Evolutionary conservation across 2,329 filamentous ascomycete genomes (phyloP), one percentile per base, ranked within the genome.

Genomic region (Chrysosporium keratinophilum): DNA sequence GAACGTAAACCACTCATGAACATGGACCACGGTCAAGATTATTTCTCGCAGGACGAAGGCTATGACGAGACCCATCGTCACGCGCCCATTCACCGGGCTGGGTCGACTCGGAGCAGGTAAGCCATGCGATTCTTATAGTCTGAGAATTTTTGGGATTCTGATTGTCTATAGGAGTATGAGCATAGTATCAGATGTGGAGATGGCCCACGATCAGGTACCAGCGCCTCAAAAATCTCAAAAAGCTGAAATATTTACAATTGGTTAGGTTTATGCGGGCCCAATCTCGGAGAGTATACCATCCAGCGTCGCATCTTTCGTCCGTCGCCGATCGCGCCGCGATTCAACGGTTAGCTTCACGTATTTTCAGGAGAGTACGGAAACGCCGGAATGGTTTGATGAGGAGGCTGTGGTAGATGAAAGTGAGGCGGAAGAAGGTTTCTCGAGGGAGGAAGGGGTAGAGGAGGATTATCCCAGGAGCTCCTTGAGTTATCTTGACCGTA

Each of bases 261-360:
- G 48, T 49, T 58, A 80, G 78, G 80, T 95, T 46, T 98, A 91
- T 71, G 85, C 91, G 20, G 93, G 93, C 5, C 93, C 91, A 5
- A 83, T 96, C 64, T 90, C 89, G 52, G 93, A 98, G 73, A 96
- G 89, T 65, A 80, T 98, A n/a, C 93, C 93, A 1, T 93, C 88
- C 10, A 96, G 90, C 65, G 78, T 90, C 35, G 89, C 88, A n/a
- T 86, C 88, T 33, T 98, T 98, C 67, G 84, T 83, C 46, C 90
- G 95, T 69, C 87, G 88, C 56, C 81, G 89, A 56, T 76, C 77
- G 37, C 82, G 91, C 62, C 83, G 88, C 60, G 87, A 90, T 64
- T 97, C 91, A 12, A 88, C 79, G 5, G 76, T 90, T 28, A 96
- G 88, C 70, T 97, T 96, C 68, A 83, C 88, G 1, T 96, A 88